These are phyloP conservation scores for Crinitomyces ghanaensis DNA, from an alignment of 805 yeast species.

Conservation along the genomic window DNA sequence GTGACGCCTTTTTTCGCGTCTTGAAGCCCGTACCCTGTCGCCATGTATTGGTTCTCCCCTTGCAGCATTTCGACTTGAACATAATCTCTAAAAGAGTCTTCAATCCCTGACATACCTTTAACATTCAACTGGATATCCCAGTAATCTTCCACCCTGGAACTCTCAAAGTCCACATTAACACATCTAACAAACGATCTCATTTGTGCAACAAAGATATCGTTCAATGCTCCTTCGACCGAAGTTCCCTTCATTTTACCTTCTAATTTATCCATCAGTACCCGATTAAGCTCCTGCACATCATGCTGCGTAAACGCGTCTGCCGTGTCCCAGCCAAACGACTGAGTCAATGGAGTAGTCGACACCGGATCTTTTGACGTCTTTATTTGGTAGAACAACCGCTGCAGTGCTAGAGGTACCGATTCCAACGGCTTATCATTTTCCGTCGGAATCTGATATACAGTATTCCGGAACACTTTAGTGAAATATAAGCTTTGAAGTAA, in stretches of 20 bases:
- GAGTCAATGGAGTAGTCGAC: conserved; percentile 76
- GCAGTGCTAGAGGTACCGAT: conserved; percentile 74
- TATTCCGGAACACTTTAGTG: conserved; percentile 68
- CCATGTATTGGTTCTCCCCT: conserved; percentile 94
- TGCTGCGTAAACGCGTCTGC: conserved; percentile 95
- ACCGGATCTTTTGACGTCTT: conserved; percentile 65
- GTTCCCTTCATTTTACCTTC: conserved; percentile 90
- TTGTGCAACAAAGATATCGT: conserved; percentile 84
- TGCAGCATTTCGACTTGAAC: conserved; percentile 78
- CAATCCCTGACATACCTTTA: conserved; percentile 60
- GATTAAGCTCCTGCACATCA: conserved; percentile 92
- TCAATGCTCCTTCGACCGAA: conserved; percentile 59
- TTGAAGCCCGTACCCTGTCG: conserved; percentile 80
- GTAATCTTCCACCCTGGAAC: conserved; percentile 83
- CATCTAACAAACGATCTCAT: conserved; percentile 94
- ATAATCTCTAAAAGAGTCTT: conserved; percentile 73
- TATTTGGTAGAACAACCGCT: conserved; percentile 72
- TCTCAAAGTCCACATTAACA: conserved; percentile 84
- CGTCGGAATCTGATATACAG: conserved; percentile 86
- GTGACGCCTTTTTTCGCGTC: conserved; percentile 96
- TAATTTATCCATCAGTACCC: conserved; percentile 88
- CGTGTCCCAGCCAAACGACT: conserved; percentile 94
- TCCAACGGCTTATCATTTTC: conserved; percentile 43
- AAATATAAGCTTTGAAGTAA: conserved; percentile 81
- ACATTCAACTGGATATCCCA: conserved; percentile 98